Percentiles rank a stretch among this genome's conserved stretches.
Conservation (phyloP, 2,329 filamentous ascomycete genomes). For the Penicillium sp. region DNA sequence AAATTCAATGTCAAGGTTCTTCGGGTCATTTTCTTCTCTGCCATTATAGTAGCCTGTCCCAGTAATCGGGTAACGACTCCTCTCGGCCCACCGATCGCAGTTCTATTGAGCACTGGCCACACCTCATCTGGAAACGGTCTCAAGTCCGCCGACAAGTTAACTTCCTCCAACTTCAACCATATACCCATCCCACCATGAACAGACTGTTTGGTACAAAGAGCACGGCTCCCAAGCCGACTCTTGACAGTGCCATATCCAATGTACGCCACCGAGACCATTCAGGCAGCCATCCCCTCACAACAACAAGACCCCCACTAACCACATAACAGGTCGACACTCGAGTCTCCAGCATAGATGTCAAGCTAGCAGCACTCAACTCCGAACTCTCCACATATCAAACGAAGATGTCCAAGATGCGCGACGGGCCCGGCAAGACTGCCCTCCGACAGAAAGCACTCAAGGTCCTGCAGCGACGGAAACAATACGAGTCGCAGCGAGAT, state of each 20-base stretch:
- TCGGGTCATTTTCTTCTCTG: background rate
- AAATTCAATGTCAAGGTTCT: background rate
- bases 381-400: slow-evolving; percentile 86
- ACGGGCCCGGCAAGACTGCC: slow-evolving; percentile 88
- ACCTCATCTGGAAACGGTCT: slow-evolving; percentile 1
- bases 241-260: slow-evolving; percentile 79
- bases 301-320: slow-evolving; percentile 11
- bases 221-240: slow-evolving; percentile 84
- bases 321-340: slow-evolving; percentile 69
- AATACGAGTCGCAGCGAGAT: slow-evolving; percentile 91
- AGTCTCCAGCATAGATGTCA: slow-evolving; percentile 86
- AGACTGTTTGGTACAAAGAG: slow-evolving; percentile 89
- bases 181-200: slow-evolving; percentile 66
- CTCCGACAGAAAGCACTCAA: slow-evolving; percentile 94
- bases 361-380: slow-evolving; percentile 87
- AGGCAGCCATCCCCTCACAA: slow-evolving; percentile 1
- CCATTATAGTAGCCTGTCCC: slow-evolving; percentile 1
- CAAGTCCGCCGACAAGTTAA: slow-evolving; percentile 6
- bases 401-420: slow-evolving; percentile 88
- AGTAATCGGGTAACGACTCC: slow-evolving; percentile 6
- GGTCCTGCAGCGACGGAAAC: slow-evolving; percentile 87
- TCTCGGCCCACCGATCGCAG: slow-evolving; percentile 4
- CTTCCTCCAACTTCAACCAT: background rate
- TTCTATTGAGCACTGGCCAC: slow-evolving; percentile 11
- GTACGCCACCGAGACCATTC: slow-evolving; percentile 48